Base-by-base conservation (phyloP, 495 filamentous ascomycete genomes). In the Lichina pygmaea region DNA sequence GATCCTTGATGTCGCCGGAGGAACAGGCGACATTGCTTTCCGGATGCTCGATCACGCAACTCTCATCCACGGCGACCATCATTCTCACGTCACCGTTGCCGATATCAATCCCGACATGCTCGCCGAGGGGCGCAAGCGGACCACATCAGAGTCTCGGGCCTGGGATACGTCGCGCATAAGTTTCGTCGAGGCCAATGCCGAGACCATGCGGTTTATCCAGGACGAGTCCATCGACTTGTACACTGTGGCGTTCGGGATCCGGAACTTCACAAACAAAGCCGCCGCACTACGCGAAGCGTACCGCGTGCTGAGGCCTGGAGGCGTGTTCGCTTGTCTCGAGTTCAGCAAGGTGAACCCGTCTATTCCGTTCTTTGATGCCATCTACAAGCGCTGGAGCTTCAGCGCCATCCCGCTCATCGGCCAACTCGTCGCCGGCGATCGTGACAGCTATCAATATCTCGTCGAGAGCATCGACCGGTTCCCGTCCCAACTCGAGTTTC, bases 31-130 rank as follows among this genome's bases (percentile, higher is more conserved):
- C 65, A 93, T 97, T 58, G 91, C 89, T 34, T 93, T 94, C 70
- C 84, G 89, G 48, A 76, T 94, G 65, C 78, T 97, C 31, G 80
- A 86, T 65, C 83, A 92, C 55, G 75, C 80, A 9, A 79, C 82
- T 44, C 67, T 68, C 49, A 67, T 95, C 57, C 83, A 95, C 66
- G 57, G 65, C 55, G 89, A 93, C 64, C 66, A 67, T 6, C 57
- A 70, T 42, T 82, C 83, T 16, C 72, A 68, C 53, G 83, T 97
- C 34, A 91, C 79, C 6, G 82, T 94, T 57, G 73, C 78, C 13
- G 89, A 97, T 62, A 97, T 97, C 60, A 97, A 97, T 62, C 71
- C 81, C 0, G 72, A 80, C 44, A 97, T 97, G 89, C 71, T 97
- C 0, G 69, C 73, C 6, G 89, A 93, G 53, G 89, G 89, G 44